A percentile compares a stretch with the other conserved stretches of the same genome.
phyloP scores from a whole-genome alignment of 768 basidiomycete genomes.

The Mycena latifolia region DNA sequence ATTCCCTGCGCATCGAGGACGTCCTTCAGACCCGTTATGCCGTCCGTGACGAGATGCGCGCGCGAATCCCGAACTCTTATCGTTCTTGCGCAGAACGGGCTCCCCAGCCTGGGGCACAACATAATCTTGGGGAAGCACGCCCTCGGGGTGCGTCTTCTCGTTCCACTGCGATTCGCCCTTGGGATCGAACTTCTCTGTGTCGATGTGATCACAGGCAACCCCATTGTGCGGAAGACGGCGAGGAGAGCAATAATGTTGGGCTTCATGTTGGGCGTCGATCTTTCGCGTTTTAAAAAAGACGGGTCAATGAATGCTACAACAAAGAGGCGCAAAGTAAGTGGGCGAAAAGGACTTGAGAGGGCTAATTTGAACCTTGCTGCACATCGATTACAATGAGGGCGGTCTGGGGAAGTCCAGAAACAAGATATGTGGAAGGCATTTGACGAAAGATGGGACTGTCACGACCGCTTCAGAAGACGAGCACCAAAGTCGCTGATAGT shows the following conservation, averaged over 20 bases:
- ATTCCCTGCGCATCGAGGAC: constrained; percentile 24
- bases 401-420: constrained; percentile 24
- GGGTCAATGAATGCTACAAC: constrained; percentile 22
- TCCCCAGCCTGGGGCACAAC: constrained; percentile 18
- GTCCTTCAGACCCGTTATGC: constrained; percentile 13
- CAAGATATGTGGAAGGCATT: constrained; percentile 18
- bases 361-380: constrained; percentile 27
- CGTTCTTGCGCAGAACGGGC: constrained; percentile 29
- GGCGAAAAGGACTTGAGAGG: too few species aligned
- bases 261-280: constrained; percentile 31
- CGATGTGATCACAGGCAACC: constrained; percentile 26
- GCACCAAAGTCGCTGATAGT: too few species aligned
- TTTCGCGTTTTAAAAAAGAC: constrained; percentile 3
- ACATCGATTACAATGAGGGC: constrained; percentile 35
- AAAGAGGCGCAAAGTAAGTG: background rate
- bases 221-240: constrained; percentile 20
- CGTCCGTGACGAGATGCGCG: constrained; percentile 18
- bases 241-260: constrained; percentile 25
- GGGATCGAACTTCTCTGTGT: constrained; percentile 16
- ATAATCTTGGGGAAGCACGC: constrained; percentile 25
- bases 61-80: constrained; percentile 27
- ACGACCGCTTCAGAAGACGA: too few species aligned
- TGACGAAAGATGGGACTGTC: too few species aligned
- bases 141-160: constrained; percentile 12
- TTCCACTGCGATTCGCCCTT: background rate